Evolutionary conservation across 2,329 filamentous ascomycete species (phyloP), one percentile per base, ranked within the genome.

Genomic region (Apiospora kogelbergensis): DNA sequence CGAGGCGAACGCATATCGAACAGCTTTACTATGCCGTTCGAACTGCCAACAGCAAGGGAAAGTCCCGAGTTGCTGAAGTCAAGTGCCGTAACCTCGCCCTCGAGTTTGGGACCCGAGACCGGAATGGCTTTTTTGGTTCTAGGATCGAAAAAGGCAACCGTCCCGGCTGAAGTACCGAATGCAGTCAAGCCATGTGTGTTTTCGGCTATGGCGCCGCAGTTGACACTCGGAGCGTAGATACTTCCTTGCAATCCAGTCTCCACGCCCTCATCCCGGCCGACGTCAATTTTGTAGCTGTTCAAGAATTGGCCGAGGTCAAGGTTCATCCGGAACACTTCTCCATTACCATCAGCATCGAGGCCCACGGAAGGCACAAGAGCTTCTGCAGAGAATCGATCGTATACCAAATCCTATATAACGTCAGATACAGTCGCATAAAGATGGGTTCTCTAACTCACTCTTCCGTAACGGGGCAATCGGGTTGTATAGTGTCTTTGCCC

Each of bases 81-180:
- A 63, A 99, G 83, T 0, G 96, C 93, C 0, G 95, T 98, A 63
- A 98, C 90, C 76, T 94, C 92, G 41, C 89, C 89, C 70, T 90
- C 87, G 4, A 60, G 9, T 69, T 90, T 86, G 0, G 85, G 87
- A 15, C 91, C 86, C 1, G 99, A 84, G 22, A 95, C 86, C 20
- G 93, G 95, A 13, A 95, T 92, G 69, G 91, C 46, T 30, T 48
- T 60, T 77, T 94, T 91, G 40, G 93, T 94, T 70, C 96, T 88
- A 0, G 95, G 88, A 78, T 99, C 96, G 93, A 95, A 99, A 76
- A 98, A 95, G 78, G 99, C 96, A 33, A 98, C 93, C 0, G 95
- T 97, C n/a, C 96, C 95, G 68, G 96, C 84, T 2, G 94, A 95
- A 1, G 96, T 99, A 67, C 97, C 96, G 75, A 99, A 99, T 0